Conservation (phyloP, 306 rosid genomes). For the Dryas octopetala region DNA sequence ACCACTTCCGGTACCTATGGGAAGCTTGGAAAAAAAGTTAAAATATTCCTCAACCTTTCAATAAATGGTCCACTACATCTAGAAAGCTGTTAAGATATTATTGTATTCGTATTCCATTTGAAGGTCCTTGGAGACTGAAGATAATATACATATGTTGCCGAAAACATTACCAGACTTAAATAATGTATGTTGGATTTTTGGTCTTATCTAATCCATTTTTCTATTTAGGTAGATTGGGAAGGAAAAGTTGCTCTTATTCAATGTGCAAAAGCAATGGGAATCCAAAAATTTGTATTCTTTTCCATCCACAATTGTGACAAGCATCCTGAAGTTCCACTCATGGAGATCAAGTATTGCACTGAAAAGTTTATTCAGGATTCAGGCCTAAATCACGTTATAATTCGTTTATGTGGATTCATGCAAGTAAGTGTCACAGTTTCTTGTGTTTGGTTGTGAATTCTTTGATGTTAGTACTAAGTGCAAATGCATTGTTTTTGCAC, state of each 20-base stretch:
- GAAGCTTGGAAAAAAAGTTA: neutral
- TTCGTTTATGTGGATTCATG: constrained; percentile 93
- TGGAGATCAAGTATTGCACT: constrained; percentile 95
- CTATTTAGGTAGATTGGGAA: constrained; percentile 93
- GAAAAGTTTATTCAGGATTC: constrained; percentile 81
- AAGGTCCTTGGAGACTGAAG: neutral
- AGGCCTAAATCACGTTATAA: constrained; percentile 63
- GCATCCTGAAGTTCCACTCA: constrained; percentile 97
- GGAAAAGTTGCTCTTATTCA: constrained; percentile 97
- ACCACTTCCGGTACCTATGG: neutral
- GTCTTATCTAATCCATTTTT: constrained; percentile 35
- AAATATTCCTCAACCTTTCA: neutral
- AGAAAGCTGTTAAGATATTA: neutral
- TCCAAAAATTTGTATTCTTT: constrained; percentile 84
- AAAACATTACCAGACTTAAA: neutral
- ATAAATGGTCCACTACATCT: neutral
- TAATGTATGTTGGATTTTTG: neutral
- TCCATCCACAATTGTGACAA: constrained; percentile 96
- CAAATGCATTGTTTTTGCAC: constrained; percentile 1
- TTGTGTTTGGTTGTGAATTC: neutral
- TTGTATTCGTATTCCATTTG: neutral
- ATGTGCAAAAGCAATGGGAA: constrained; percentile 97
- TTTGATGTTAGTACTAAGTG: constrained; percentile 1
- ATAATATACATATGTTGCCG: neutral
- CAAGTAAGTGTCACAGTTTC: constrained; percentile 48